phyloP scores from a whole-genome alignment of 179 eudicot species.

The Silene noctiflora region DNA sequence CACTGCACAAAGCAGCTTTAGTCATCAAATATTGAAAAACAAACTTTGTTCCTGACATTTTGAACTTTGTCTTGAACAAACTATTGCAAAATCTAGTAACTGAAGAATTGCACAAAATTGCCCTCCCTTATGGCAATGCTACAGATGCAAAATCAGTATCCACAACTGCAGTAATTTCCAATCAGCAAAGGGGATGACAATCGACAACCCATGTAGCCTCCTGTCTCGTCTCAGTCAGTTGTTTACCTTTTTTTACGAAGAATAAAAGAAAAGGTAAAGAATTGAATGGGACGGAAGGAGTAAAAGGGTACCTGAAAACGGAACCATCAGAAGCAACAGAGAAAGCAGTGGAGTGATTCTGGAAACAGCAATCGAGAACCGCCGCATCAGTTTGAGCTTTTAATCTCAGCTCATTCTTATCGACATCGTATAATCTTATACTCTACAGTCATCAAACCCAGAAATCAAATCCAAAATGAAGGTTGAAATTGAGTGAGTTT shows the following conservation, averaged over 20 bases:
- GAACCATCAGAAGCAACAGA: constrained; percentile 64
- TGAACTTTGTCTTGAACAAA: not conserved
- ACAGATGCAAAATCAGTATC: not conserved
- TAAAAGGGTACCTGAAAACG: constrained; percentile 46
- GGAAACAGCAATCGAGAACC: constrained; percentile 82
- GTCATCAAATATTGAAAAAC: not conserved
- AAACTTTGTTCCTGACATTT: not conserved
- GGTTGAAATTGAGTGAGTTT: not conserved
- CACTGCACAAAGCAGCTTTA: not conserved
- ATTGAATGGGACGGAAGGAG: not conserved
- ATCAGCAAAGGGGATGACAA: too few relatives aligned
- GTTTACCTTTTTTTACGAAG: not conserved
- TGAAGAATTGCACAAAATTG: not conserved
- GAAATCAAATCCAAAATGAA: not conserved
- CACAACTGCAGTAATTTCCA: too few relatives aligned
- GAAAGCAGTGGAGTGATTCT: constrained; percentile 46
- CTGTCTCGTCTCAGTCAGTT: too few relatives aligned
- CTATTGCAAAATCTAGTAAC: not conserved
- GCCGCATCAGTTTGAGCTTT: constrained; percentile 56
- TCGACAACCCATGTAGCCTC: too few relatives aligned
- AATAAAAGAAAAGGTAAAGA: too few relatives aligned
- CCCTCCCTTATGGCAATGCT: not conserved
- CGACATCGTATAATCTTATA: constrained; percentile 69
- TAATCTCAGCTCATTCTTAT: constrained; percentile 39
- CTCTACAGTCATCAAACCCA: constrained; percentile 35